Percentiles rank a stretch among this genome's conserved stretches.
phyloP scores from a whole-genome alignment of 306 rosid genomes.

The Castanospermum australe region DNA sequence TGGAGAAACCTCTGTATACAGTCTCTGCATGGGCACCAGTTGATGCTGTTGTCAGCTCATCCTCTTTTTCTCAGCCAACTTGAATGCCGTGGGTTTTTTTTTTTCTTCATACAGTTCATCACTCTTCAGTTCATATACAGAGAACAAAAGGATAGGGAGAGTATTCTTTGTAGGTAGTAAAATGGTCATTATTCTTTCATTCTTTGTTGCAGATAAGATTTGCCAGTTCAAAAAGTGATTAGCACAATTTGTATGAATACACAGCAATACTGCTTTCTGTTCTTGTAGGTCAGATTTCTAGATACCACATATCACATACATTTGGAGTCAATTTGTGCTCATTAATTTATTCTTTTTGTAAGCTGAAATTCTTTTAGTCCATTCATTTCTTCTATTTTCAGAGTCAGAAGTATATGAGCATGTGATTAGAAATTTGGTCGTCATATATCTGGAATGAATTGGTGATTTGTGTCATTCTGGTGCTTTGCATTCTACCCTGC shows the following conservation, averaged over 20 bases:
- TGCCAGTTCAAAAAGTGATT: constrained; percentile 33
- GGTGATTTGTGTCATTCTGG: not conserved
- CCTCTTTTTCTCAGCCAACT: constrained; percentile 65
- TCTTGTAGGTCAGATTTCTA: constrained; percentile 28
- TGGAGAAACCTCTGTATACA: constrained; percentile 73
- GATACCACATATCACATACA: constrained; percentile 23
- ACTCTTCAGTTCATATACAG: constrained; percentile 42
- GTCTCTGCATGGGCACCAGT: constrained; percentile 86
- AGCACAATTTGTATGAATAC: constrained; percentile 44
- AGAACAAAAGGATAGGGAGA: constrained; percentile 32
- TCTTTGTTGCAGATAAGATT: constrained; percentile 77
- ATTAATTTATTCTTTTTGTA: constrained; percentile 64
- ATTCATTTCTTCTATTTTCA: not conserved
- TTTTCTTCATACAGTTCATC: constrained; percentile 22
- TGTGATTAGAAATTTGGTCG: constrained; percentile 13
- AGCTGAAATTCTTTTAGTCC: constrained; percentile 43
- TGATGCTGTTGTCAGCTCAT: constrained; percentile 62
- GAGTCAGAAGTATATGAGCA: not conserved
- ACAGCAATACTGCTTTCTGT: constrained; percentile 37
- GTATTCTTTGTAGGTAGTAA: constrained; percentile 72
- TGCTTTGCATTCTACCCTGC: not conserved
- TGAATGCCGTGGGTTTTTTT: constrained; percentile 45
- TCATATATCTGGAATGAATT: not conserved
- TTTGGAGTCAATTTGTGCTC: constrained; percentile 42
- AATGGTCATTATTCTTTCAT: constrained; percentile 68